Base-by-base conservation (phyloP, 805 yeast species). In the Maudiozyma barnettii region DNA sequence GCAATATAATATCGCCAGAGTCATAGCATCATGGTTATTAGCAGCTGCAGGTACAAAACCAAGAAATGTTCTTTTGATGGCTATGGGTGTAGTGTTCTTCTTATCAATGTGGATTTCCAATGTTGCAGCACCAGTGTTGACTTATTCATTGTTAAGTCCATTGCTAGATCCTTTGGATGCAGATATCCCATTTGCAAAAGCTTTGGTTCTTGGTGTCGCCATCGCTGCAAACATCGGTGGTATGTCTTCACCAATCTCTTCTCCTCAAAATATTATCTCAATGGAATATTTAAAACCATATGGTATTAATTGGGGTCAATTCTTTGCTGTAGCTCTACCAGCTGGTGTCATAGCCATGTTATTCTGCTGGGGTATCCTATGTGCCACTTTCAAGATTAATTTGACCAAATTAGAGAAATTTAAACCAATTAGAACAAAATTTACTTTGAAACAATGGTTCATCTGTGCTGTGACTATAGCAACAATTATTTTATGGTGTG, bases 91-190 rank as follows among this genome's bases (percentile, higher is more conserved):
- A 19, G 81, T 96, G 0, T 73, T 90, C 49, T 81, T 90, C 63
- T 72, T 88, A 46, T 80, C 95, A 5, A 89, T 91, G 86, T 90
- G 96, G 95, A 90, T 91, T 50, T 84, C 95, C 22, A 91, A 91
- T 66, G 98, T 91, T 41, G 98, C 98, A 0, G 87, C 97, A 1
- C 98, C 98, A 0, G 96, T 91, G 4, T 72, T 91, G 48, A 85
- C 95, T 63, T 87, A 77, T 58, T 87, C 96, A 2, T 79, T 91
- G 50, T 78, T 89, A 48, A 90, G 85, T 63, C 96, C 97, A 2
- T 72, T 91, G 21, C 69, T 91, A 52, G 77, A 95, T 55, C 82
- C 91, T 1, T 67, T 89, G 40, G 86, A 90, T 13, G 77, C 81
- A 19, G 80, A 78, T 29, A 78, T 89, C n/a, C 82, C 83, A 13